Percentiles rank a stretch among this genome's conserved stretches.
Evolutionary conservation across 1,139 yeast genomes (phyloP).

Genomic region (Komagataea norvegica): DNA sequence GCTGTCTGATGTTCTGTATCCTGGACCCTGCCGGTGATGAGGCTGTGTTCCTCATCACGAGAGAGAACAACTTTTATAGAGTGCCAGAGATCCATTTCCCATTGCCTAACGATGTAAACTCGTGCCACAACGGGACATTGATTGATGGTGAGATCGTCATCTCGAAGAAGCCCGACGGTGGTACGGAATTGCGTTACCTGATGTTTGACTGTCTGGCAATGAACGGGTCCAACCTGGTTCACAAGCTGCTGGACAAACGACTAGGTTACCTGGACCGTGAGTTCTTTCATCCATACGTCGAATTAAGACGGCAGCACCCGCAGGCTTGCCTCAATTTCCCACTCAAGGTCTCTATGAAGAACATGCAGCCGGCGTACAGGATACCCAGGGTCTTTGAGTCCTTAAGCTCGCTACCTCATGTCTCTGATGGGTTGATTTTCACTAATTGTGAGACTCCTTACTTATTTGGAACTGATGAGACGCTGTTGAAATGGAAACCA

Average conservation of each 20-base stretch:
- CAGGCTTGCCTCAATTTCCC: slow-evolving; percentile 75
- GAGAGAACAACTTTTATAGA: slow-evolving; percentile 82
- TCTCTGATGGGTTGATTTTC: slow-evolving; percentile 89
- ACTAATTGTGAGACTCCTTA: slow-evolving; percentile 91
- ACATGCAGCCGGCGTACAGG: slow-evolving; percentile 80
- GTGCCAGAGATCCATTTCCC: slow-evolving; percentile 88
- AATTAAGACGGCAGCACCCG: slow-evolving; percentile 63
- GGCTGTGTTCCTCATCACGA: slow-evolving; percentile 71
- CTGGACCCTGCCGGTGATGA: slow-evolving; percentile 75
- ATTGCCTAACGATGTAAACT: slow-evolving; percentile 46
- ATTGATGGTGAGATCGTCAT: slow-evolving; percentile 88
- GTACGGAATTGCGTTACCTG: slow-evolving; percentile 68
- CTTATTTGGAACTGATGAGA: slow-evolving; percentile 79
- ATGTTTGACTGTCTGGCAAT: slow-evolving; percentile 89
- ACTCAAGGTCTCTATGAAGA: slow-evolving; percentile 77
- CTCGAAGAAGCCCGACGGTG: slow-evolving; percentile 46
- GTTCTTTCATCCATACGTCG: slow-evolving; percentile 76
- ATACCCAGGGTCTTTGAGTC: slow-evolving; percentile 71
- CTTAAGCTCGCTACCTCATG: slow-evolving; percentile 74
- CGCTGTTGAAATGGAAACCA: slow-evolving; percentile 92
- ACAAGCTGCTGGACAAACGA: slow-evolving; percentile 70
- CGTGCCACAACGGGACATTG: slow-evolving; percentile 79
- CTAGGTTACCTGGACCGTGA: slow-evolving; percentile 83
- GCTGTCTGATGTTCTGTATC: slow-evolving; percentile 67
- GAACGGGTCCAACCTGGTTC: slow-evolving; percentile 67